These are phyloP conservation scores for Tuber brumale DNA, from an alignment of 495 filamentous ascomycete species.

Conservation along the genomic window DNA sequence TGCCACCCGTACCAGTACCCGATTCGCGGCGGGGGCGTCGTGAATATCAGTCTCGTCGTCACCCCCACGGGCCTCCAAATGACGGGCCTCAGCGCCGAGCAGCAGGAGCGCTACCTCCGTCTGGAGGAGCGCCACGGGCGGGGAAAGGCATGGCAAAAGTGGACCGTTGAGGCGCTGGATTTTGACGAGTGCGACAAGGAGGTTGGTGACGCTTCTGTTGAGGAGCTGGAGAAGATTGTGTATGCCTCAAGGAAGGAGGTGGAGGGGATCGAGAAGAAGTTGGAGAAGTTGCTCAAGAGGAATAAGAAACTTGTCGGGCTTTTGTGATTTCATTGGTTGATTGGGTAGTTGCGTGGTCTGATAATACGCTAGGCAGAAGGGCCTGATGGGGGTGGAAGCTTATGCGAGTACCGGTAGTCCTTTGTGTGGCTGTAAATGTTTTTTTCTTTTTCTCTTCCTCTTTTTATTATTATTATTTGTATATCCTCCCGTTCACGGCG, in stretches of 20 bases:
- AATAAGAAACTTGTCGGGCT: slow-evolving; percentile 48
- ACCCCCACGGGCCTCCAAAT: slow-evolving; percentile 75
- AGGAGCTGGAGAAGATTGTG: slow-evolving; percentile 58
- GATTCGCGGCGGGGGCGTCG: slow-evolving; percentile 28
- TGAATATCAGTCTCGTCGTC: slow-evolving; percentile 54
- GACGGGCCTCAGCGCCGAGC: slow-evolving; percentile 64
- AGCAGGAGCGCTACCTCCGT: slow-evolving; percentile 69
- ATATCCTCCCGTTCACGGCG: not conserved
- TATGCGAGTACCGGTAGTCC: not conserved
- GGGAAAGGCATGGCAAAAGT: slow-evolving; percentile 27
- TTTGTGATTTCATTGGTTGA: slow-evolving; percentile 10
- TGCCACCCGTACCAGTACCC: not conserved
- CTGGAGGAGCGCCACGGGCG: slow-evolving; percentile 55
- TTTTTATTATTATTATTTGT: not conserved
- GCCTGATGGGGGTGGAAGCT: not conserved
- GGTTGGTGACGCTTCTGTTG: slow-evolving; percentile 46
- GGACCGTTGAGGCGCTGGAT: slow-evolving; percentile 21
- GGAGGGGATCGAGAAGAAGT: slow-evolving; percentile 62
- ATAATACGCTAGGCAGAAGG: slow-evolving; percentile 6
- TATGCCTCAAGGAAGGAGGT: slow-evolving; percentile 57
- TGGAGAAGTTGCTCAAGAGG: slow-evolving; percentile 56
- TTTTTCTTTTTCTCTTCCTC: not conserved
- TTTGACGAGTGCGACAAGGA: slow-evolving; percentile 19
- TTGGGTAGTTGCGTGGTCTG: slow-evolving; percentile 1
- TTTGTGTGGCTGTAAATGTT: slow-evolving; percentile 2